Percentiles rank a stretch among this genome's conserved stretches.
Conservation (phyloP, 495 filamentous ascomycete genomes). For the Hyaloscypha hepaticicola region DNA sequence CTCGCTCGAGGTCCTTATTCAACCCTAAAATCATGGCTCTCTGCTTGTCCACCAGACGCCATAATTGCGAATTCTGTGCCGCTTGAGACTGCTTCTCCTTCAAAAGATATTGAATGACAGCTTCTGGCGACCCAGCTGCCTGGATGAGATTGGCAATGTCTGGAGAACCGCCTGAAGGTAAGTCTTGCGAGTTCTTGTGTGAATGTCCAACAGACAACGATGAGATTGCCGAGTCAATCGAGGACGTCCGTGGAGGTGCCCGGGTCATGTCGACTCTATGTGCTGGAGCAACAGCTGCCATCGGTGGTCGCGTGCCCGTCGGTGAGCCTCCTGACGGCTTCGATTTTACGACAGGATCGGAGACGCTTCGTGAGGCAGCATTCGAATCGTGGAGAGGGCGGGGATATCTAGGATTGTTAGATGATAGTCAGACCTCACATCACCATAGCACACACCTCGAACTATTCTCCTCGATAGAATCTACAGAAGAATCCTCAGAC, state of each 20-base stretch:
- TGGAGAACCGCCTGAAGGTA: constrained; percentile 37
- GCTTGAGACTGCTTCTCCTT: constrained; percentile 88
- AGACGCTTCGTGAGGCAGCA: constrained; percentile 33
- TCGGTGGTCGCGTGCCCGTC: constrained; percentile 27
- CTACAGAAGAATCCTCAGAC: constrained; percentile 20
- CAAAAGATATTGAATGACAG: constrained; percentile 81
- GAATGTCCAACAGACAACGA: constrained; percentile 71
- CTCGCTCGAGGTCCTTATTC: constrained; percentile 90
- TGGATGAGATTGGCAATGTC: constrained; percentile 74
- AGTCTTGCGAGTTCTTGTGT: constrained; percentile 63
- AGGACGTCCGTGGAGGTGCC: constrained; percentile 70
- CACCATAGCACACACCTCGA: constrained; percentile 1
- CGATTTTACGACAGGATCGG: constrained; percentile 30
- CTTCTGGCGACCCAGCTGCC: constrained; percentile 86
- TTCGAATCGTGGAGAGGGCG: constrained; percentile 26
- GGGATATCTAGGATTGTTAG: constrained; percentile 14
- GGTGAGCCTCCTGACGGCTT: constrained; percentile 23
- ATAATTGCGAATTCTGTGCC: constrained; percentile 88
- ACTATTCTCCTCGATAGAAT: constrained; percentile 15
- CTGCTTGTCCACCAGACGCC: constrained; percentile 96
- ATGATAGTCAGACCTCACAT: neutral
- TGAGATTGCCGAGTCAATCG: constrained; percentile 93
- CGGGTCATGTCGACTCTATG: constrained; percentile 29
- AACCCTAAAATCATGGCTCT: constrained; percentile 88
- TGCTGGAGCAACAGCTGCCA: constrained; percentile 30